phyloP scores from a whole-genome alignment of 768 basidiomycete species.

The Kwoniella mangroviensis region DNA sequence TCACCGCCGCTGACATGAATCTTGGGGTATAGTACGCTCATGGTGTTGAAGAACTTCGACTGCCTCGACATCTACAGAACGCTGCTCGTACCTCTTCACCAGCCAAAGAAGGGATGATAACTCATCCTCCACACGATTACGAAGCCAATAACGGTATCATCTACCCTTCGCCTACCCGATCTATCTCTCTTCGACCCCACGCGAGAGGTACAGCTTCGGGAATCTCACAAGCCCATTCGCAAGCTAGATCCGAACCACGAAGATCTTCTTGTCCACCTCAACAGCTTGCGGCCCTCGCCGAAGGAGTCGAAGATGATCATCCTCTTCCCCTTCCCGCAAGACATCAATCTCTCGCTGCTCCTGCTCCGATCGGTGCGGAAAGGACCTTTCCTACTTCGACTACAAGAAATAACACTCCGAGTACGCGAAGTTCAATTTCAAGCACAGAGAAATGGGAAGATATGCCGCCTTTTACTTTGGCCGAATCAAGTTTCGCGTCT shows the following conservation, averaged over 20 bases:
- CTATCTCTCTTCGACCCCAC: background rate
- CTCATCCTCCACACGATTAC: background rate
- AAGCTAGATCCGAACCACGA: slow-evolving; percentile 3
- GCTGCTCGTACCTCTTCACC: background rate
- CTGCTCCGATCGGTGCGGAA: slow-evolving; percentile 16
- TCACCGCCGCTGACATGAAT: background rate
- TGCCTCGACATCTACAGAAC: slow-evolving; percentile 6
- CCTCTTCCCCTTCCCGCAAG: background rate
- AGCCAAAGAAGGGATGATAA: background rate
- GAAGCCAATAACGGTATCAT: background rate
- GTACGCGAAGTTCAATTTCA: background rate
- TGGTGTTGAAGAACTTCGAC: slow-evolving; percentile 21
- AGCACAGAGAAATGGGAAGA: slow-evolving; percentile 7
- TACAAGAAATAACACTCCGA: background rate
- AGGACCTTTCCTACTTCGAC: background rate
- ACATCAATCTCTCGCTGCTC: background rate
- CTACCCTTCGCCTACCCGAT: background rate
- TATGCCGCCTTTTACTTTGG: slow-evolving; percentile 18
- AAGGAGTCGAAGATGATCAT: background rate
- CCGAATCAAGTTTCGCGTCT: slow-evolving; percentile 1
- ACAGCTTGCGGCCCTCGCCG: background rate
- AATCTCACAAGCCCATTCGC: background rate
- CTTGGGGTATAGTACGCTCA: slow-evolving; percentile 20
- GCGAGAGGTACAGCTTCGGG: background rate
- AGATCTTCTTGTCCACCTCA: slow-evolving; percentile 12